Evolutionary conservation across 176 grass and related monocot genomes (phyloP), one percentile per base, ranked within the genome.

Genomic region (Lolium perenne): DNA sequence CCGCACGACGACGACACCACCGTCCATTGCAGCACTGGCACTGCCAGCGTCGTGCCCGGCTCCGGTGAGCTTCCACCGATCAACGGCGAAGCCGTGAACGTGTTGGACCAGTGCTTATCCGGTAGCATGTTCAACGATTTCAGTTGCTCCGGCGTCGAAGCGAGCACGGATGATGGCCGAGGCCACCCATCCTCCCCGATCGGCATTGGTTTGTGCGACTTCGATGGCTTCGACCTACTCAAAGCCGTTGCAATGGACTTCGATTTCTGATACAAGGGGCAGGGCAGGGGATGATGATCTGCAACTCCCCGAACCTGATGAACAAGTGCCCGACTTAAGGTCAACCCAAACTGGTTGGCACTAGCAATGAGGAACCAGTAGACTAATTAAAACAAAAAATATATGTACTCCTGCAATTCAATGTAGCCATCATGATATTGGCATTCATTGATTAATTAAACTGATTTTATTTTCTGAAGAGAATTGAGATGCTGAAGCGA

Each of bases 201-300:
- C 71, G 86, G 72, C 17, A 56, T 86, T 66, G 71, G 90, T 62
- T 74, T 72, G 18, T 92, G 86, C 48, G 89, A 75, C 29, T 90
- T 95, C 0, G 86, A 75, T 18, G 90, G 88, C 4, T 82, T 95
- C n/a, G 90, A 86, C 81, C 78, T 92, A 9, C 85, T 90, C 3
- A 59, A 51, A 13, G 9, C 50, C 9, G 38, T 85, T 18, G 43
- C 71, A 10, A 69, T 90, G 53, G 90, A 90, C 49, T 89, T 90
- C 68, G 87, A 90, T 65, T 86, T 91, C 65, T 91, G 60, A 74
- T 15, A 53, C 3, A 22, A 75, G 70, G 48, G 69, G 23, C 51
- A 12, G 40, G 35, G 69, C 16, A 15, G 3, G 18, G 9, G 35
- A 7, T 16, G 35, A 38, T 26, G 10, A 63, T 45, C 54, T 72